Evolutionary conservation across 768 basidiomycete species (phyloP), one percentile per base, ranked within the genome.

Genomic region (Heimioporus sp.): DNA sequence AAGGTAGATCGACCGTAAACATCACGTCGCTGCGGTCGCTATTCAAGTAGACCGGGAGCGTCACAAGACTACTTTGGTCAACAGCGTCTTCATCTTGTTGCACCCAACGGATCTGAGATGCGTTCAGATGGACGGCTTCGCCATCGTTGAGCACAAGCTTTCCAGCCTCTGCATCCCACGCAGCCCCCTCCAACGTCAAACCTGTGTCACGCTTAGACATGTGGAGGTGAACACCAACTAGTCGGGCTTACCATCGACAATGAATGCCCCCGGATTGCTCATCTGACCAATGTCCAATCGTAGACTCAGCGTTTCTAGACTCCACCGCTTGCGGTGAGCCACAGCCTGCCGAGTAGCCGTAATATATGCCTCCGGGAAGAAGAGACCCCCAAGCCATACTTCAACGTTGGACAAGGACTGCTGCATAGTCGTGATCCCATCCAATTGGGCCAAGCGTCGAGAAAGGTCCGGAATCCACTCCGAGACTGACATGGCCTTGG

Each of bases 291-390:
- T 81, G 49, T 92, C 92, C 19, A 99, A 75, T 51, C 85, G 73
- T 35, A 98, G 70, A 51, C 81, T 75, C 61, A 98, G 67, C 9
- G 91, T 92, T 70, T 99, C 96, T 56, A 99, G 72, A 69, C 92
- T 95, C 88, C 91, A 92, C 58, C 85, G 84, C 73, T 88, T 92
- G 49, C 85, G 78, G 66, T 98, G 95, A 2, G 96, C 97, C 5
- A 94, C 90, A n/a, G 91, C 85, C 69, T 99, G 96, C 46, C 96
- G 80, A 2, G 93, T 95, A 2, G 96, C 96, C 1, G 96, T 98
- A 61, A 98, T 80, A 66, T 93, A 98, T 4, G 94, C 95, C 64
- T 95, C 92, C 1, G 96, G 97, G 80, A 90, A 94, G 80, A 98
- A 98, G 51, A 99, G 70, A 0, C 92, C 90, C 20, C 96, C 94